Percentiles rank a stretch among this genome's conserved stretches.
These are phyloP conservation scores for Wickerhamomyces alni DNA, from an alignment of 805 yeast genomes.

Conservation along the genomic window DNA sequence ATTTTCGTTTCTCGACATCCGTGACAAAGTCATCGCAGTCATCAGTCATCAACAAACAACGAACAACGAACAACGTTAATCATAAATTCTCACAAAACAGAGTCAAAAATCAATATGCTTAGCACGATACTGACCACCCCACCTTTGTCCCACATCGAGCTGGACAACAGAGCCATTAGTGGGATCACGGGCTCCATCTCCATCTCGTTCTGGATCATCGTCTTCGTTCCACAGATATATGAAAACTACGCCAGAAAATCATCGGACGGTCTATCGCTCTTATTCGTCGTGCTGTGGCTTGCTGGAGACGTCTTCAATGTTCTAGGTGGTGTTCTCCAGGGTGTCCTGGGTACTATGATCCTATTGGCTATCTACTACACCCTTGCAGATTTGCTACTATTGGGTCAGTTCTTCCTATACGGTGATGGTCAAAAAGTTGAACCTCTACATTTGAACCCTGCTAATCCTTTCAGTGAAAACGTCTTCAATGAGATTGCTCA, in stretches of 20 bases:
- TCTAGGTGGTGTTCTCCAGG: conserved; percentile 84
- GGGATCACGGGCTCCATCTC: conserved; percentile 60
- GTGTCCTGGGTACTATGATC: conserved; percentile 91
- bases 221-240: conserved; percentile 93
- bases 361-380: conserved; percentile 90
- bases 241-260: conserved; percentile 83
- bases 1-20: too few species aligned
- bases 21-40: too few species aligned
- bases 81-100: too few species aligned
- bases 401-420: conserved; percentile 79
- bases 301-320: conserved; percentile 93
- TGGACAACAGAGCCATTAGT: conserved; percentile 22
- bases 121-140: conserved; percentile 4
- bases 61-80: too few species aligned
- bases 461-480: conserved; percentile 74
- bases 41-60: too few species aligned
- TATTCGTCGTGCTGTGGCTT: conserved; percentile 87
- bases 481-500: conserved; percentile 58
- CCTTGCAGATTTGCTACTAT: conserved; percentile 76
- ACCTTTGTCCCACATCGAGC: conserved; percentile 12
- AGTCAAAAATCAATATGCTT: too few species aligned
- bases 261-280: conserved; percentile 83
- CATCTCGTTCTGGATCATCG: conserved; percentile 96
- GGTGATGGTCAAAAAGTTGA: conserved; percentile 59
- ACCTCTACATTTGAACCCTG: conserved; percentile 79